Conservation (phyloP, 2,329 filamentous ascomycete species). For the Scopulariopsis brevicaulis region DNA sequence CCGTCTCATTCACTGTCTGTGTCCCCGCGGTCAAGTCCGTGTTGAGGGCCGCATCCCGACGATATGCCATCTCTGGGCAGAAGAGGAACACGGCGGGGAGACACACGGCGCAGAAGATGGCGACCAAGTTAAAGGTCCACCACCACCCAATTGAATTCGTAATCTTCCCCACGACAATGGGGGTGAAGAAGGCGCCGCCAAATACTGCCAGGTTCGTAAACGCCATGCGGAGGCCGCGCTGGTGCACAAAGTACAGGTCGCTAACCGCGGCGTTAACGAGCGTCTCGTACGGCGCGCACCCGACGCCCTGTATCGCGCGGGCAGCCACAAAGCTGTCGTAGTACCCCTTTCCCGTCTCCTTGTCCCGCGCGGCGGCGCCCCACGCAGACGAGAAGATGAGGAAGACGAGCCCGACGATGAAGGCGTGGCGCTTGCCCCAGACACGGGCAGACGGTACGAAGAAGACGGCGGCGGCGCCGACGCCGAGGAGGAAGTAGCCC, state of each 20-base stretch:
- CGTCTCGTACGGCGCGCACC: conserved; percentile 79
- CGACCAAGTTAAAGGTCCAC: conserved; percentile 82
- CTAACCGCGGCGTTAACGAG: conserved; percentile 82
- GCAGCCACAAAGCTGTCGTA: conserved; percentile 68
- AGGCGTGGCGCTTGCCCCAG: conserved; percentile 87
- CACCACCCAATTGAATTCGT: conserved; percentile 65
- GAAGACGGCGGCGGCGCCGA: conserved; percentile 69
- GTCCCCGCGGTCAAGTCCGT: conserved; percentile 47
- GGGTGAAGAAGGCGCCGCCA: conserved; percentile 54
- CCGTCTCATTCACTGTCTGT: conserved; percentile 11
- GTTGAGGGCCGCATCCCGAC: conserved; percentile 54
- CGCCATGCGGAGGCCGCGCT: conserved; percentile 80
- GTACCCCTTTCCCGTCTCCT: conserved; percentile 29
- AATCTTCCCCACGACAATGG: conserved; percentile 84
- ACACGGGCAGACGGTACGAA: conserved; percentile 81
- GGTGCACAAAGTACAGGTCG: conserved; percentile 81
- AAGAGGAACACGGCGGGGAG: conserved; percentile 65
- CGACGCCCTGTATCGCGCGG: conserved; percentile 76
- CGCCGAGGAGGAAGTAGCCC: conserved; percentile 77
- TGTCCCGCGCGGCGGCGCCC: conserved; percentile 49
- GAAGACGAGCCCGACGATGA: conserved; percentile 64
- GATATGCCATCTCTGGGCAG: conserved; percentile 76
- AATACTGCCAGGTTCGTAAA: conserved; percentile 51
- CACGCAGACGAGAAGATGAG: conserved; percentile 66
- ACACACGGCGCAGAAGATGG: conserved; percentile 66